These are phyloP conservation scores for Geosmithia morbida DNA, from an alignment of 2,329 filamentous ascomycete genomes.

Conservation along the genomic window DNA sequence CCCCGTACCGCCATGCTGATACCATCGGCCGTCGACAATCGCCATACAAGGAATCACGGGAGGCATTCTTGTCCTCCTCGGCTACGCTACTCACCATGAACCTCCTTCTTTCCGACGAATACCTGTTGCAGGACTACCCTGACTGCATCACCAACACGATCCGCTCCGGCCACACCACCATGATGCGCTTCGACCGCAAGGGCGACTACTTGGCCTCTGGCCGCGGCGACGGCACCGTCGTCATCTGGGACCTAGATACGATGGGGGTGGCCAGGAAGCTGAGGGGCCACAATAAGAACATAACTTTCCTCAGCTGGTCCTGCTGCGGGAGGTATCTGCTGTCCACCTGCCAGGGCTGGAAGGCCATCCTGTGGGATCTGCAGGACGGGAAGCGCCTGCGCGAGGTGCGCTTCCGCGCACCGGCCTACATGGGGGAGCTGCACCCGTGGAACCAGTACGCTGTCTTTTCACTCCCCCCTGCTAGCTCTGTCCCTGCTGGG, in stretches of 20 bases:
- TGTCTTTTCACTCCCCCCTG: background rate
- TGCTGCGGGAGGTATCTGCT: slow-evolving; percentile 80
- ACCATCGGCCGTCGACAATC: background rate
- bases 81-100: slow-evolving; percentile 30
- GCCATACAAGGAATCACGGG: background rate
- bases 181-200: slow-evolving; percentile 77
- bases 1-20: background rate
- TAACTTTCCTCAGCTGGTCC: slow-evolving; percentile 93
- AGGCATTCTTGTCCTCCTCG: background rate
- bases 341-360: slow-evolving; percentile 91
- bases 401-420: slow-evolving; percentile 81
- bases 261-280: slow-evolving; percentile 93
- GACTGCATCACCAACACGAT: slow-evolving; percentile 81
- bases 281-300: slow-evolving; percentile 81
- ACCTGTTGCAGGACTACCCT: slow-evolving; percentile 67
- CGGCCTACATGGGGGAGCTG: slow-evolving; percentile 90
- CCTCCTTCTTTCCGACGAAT: slow-evolving; percentile 45
- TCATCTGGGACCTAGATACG: slow-evolving; percentile 95
- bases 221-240: slow-evolving; percentile 83
- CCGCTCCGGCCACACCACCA: slow-evolving; percentile 53
- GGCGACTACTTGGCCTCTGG: slow-evolving; percentile 93
- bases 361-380: slow-evolving; percentile 90
- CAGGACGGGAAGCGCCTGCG: slow-evolving; percentile 54
- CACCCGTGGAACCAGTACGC: slow-evolving; percentile 76
- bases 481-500: background rate